Conservation (phyloP, 1,284 basidiomycete species). For the Cryptococcus sp. region DNA sequence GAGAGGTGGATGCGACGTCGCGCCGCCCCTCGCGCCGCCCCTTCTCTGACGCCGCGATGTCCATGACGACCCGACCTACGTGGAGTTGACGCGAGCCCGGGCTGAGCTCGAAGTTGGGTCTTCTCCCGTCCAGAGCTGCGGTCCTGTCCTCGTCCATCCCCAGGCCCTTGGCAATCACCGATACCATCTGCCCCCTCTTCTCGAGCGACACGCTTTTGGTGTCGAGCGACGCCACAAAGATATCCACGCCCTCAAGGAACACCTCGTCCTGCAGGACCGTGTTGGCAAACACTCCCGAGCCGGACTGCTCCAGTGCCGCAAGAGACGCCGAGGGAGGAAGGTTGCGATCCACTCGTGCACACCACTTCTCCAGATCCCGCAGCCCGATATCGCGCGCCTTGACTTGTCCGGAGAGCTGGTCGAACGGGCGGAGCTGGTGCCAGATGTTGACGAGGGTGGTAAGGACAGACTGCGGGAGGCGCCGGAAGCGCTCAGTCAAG, state of each 20-base stretch:
- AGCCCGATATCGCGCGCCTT: conserved; percentile 60
- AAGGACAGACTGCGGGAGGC: conserved; percentile 55
- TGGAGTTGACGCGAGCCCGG: conserved; percentile 53
- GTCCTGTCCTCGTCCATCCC: conserved; percentile 63
- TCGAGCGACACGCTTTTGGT: conserved; percentile 51
- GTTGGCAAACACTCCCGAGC: conserved; percentile 63
- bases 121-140: conserved; percentile 60
- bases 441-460: conserved; percentile 41
- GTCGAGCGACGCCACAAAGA: conserved; percentile 76
- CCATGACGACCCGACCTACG: conserved; percentile 37
- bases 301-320: conserved; percentile 31
- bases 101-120: conserved; percentile 66
- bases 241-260: conserved; percentile 83
- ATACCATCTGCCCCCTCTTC: conserved; percentile 36
- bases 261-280: conserved; percentile 81
- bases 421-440: conserved; percentile 40
- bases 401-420: conserved; percentile 45
- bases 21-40: conserved; percentile 19
- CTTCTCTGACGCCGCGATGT: conserved; percentile 11
- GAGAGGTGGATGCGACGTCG: conserved; percentile 19
- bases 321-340: conserved; percentile 52
- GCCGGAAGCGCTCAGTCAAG: conserved; percentile 63
- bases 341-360: conserved; percentile 65
- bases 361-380: conserved; percentile 86
- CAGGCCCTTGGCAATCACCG: conserved; percentile 61